Percentiles rank a stretch among this genome's conserved stretches.
Evolutionary conservation across 2,329 filamentous ascomycete species (phyloP).

Genomic region (Apiospora aurea): DNA sequence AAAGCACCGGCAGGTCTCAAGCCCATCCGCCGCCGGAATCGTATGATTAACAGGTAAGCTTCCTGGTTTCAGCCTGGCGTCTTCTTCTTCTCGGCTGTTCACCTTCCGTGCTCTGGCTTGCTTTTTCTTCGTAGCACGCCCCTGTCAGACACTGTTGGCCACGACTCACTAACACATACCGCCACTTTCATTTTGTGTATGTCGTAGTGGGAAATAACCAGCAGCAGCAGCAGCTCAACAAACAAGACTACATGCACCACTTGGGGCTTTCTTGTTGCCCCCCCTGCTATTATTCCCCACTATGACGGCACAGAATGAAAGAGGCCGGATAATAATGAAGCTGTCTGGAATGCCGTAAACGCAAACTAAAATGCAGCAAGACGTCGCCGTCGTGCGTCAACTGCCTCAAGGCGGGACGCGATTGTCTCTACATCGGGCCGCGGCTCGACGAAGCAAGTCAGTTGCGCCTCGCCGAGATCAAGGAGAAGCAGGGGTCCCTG

Average conservation of each 20-base stretch:
- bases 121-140: too few relatives aligned
- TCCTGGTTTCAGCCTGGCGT: conserved; percentile 18
- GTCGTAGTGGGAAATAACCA: neutral
- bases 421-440: conserved; percentile 70
- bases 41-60: conserved; percentile 68
- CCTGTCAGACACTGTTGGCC: neutral
- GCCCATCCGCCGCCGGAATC: conserved; percentile 65
- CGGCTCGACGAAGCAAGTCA: conserved; percentile 74
- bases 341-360: conserved; percentile 62
- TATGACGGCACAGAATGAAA: neutral
- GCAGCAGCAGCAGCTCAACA: neutral
- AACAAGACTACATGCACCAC: neutral
- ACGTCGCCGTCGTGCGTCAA: conserved; percentile 71
- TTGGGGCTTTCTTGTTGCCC: neutral
- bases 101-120: neutral
- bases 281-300: neutral
- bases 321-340: conserved; percentile 24
- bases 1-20: conserved; percentile 40
- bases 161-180: neutral
- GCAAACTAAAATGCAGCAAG: conserved; percentile 83
- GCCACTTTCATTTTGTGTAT: conserved; percentile 16
- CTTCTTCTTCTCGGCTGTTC: neutral
- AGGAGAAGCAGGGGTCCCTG: conserved; percentile 77
- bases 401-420: conserved; percentile 61
- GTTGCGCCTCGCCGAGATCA: conserved; percentile 76